Evolutionary conservation across 1,139 yeast species (phyloP), one percentile per base, ranked within the genome.

Genomic region (Saccharomyces hybrid): DNA sequence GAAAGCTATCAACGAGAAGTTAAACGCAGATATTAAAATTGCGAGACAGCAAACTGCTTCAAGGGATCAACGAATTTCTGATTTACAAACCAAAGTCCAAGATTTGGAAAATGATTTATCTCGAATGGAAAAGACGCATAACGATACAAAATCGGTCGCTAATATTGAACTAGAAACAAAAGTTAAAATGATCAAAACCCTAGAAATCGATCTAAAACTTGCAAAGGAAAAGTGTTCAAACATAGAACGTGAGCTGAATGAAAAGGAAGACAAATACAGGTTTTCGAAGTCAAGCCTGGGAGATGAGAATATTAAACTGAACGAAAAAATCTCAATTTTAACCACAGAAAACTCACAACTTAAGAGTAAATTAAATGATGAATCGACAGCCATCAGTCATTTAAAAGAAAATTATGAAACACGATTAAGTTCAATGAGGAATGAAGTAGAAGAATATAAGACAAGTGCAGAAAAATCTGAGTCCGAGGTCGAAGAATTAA

Each of bases 191-290:
- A 38, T 38, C 19, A 38, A 16, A 38, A 38, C 6, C 19, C 19
- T 38, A 16, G 44, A 38, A 16, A 38, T 2, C 12, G 44, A 38
- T 38, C 19, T 38, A 9, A 9, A 38, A 11, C 12, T 38, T 38
- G 29, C 31, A 24, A 16, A 46, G 27, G 31, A 46, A 16, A 27
- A 46, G 8, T 26, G 21, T 14, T 50, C 49, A 21, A 72, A 46
- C 58, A 64, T 26, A 70, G 73, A 55, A 73, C 72, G 47, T 61
- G 62, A 46, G 68, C 64, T 50, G 64, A 65, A 52, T 48, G 60
- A 48, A 48, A 55, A 48, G 21, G 60, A 53, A 31, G 42, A 61
- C 24, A 53, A 51, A 48, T 55, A 57, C 55, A 64, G 61, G 54
- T 56, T 55, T 54, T 31, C 34, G 12, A 29, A 29, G 24, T 60